A percentile compares a stretch with the other conserved stretches of the same genome.
phyloP scores from a whole-genome alignment of 1,284 basidiomycete genomes.

The Cystobasidium pallidum region DNA sequence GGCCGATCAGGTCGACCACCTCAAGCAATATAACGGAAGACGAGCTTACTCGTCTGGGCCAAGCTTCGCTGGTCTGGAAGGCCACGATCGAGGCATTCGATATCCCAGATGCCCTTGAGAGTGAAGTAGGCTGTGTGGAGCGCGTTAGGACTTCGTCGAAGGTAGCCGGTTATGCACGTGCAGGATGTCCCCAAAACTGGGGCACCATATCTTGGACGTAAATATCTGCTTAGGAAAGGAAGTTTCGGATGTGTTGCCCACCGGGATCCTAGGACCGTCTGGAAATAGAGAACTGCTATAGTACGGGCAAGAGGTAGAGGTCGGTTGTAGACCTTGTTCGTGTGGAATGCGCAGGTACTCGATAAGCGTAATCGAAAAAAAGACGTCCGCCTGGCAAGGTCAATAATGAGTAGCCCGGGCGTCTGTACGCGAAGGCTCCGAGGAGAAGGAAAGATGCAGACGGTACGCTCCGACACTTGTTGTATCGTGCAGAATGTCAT shows the following conservation, averaged over 20 bases:
- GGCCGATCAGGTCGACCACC: neutral
- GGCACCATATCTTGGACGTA: neutral
- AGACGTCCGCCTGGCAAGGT: too few relatives aligned
- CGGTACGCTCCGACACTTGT: too few relatives aligned
- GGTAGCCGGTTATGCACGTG: too few relatives aligned
- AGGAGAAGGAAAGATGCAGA: too few relatives aligned
- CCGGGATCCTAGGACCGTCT: neutral
- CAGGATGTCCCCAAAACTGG: neutral
- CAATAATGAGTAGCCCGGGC: too few relatives aligned
- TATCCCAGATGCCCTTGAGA: constrained; percentile 69
- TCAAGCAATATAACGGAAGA: constrained; percentile 63
- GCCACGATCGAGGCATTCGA: constrained; percentile 73
- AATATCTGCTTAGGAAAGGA: constrained; percentile 3
- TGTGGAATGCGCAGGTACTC: too few relatives aligned
- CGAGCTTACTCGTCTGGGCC: constrained; percentile 44
- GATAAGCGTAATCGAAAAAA: too few relatives aligned
- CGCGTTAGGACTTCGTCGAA: too few relatives aligned
- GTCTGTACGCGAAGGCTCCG: too few relatives aligned
- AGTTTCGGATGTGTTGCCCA: neutral
- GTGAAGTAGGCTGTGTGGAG: constrained; percentile 65
- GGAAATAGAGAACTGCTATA: neutral
- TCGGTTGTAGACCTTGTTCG: neutral
- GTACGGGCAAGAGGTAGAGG: neutral
- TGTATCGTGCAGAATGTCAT: too few relatives aligned
- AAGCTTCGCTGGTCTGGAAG: constrained; percentile 64